phyloP scores from a whole-genome alignment of 345 rosid species.

The Ceriops zippeliana region DNA sequence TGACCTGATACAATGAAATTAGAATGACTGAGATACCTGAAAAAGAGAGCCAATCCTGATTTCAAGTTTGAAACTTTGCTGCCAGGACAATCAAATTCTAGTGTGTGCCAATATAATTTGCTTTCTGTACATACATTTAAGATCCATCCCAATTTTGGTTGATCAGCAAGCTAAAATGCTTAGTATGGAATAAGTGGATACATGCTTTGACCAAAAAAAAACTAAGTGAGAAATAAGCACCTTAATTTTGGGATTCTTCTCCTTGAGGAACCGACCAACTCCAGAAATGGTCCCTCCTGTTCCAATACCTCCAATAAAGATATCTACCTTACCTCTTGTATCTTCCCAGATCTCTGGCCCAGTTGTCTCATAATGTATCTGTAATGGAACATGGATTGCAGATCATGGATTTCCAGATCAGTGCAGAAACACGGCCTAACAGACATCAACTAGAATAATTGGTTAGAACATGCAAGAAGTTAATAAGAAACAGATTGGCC shows the following conservation, averaged over 20 bases:
- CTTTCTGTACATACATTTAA: too few relatives aligned
- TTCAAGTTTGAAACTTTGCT: not conserved
- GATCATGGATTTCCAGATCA: not conserved
- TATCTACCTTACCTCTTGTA: slow-evolving; percentile 35
- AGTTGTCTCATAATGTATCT: slow-evolving; percentile 34
- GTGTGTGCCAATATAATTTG: not conserved
- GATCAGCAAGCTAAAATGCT: not conserved
- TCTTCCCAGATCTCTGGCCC: slow-evolving; percentile 39
- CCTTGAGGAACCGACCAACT: slow-evolving; percentile 31
- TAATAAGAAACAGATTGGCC: not conserved
- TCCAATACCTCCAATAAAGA: slow-evolving; percentile 31
- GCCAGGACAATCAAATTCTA: not conserved
- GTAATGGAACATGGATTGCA: slow-evolving; percentile 3
- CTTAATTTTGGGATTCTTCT: slow-evolving; percentile 32
- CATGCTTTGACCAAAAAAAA: not conserved
- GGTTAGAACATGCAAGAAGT: not conserved
- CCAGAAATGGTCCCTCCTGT: slow-evolving; percentile 32
- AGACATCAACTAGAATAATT: not conserved
- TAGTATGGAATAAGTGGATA: not conserved
- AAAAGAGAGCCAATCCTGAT: slow-evolving; percentile 3
- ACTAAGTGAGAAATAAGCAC: slow-evolving; percentile 17
- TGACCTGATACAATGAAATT: slow-evolving; percentile 22
- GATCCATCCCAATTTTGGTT: slow-evolving; percentile 2
- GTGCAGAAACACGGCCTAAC: not conserved
- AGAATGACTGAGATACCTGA: not conserved